Evolutionary conservation across 2,329 filamentous ascomycete species (phyloP).

Genomic region (Amauroascus niger): DNA sequence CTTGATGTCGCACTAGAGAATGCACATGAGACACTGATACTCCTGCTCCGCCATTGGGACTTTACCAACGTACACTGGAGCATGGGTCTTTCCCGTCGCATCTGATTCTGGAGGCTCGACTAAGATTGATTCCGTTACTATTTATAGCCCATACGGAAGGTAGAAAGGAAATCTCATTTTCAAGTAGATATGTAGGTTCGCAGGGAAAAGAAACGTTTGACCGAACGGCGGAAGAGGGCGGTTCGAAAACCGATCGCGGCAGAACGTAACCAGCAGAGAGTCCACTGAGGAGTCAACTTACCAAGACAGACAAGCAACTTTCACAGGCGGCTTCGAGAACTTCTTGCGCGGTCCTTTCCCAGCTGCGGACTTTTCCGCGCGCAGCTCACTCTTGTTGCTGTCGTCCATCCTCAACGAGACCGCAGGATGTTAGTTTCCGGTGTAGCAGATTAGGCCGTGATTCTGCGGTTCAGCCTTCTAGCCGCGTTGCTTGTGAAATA

Average conservation of each 20-base stretch:
- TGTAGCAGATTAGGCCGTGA: not conserved
- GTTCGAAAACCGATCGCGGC: not conserved
- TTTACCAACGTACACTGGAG: constrained; percentile 31
- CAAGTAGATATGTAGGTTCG: not conserved
- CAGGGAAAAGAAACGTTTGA: not conserved
- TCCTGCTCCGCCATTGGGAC: not conserved
- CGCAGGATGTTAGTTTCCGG: not conserved
- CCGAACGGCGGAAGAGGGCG: not conserved
- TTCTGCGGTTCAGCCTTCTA: not conserved
- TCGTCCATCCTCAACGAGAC: not conserved
- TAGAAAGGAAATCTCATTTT: not conserved
- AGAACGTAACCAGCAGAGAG: not conserved
- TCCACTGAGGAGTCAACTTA: constrained; percentile 20
- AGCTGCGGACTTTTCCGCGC: not conserved
- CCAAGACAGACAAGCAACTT: constrained; percentile 38
- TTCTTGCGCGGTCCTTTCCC: constrained; percentile 25
- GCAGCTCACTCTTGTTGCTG: not conserved
- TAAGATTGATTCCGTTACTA: constrained; percentile 16
- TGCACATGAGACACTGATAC: not conserved
- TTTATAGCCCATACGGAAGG: not conserved
- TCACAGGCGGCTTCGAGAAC: constrained; percentile 38
- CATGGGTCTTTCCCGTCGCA: constrained; percentile 39
- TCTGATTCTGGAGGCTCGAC: constrained; percentile 36
- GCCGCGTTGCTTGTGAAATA: not conserved
- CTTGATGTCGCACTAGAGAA: constrained; percentile 31